Conservation (phyloP, 768 basidiomycete species). For the Trametes cubensis region DNA sequence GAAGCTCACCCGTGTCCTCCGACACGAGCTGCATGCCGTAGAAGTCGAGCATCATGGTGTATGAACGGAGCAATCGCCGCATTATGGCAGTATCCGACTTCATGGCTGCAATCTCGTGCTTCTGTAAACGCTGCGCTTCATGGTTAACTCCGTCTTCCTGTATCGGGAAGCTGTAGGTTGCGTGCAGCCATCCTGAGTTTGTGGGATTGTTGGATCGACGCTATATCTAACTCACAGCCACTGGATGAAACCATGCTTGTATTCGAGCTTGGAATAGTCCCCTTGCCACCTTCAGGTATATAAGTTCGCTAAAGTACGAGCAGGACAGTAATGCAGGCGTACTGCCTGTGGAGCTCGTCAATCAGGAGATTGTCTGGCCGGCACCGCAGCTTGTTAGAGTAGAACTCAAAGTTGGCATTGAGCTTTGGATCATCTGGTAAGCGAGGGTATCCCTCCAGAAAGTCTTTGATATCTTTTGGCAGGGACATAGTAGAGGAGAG, state of each 20-base stretch:
- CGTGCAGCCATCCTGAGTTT: too few relatives aligned
- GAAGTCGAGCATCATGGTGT: slow-evolving; percentile 77
- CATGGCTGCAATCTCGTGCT: slow-evolving; percentile 64
- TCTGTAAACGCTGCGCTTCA: slow-evolving; percentile 65
- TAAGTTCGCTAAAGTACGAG: not conserved
- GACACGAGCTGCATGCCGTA: slow-evolving; percentile 73
- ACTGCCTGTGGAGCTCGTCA: slow-evolving; percentile 66
- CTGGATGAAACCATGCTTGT: slow-evolving; percentile 74
- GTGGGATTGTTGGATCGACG: not conserved
- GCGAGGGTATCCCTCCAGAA: slow-evolving; percentile 57
- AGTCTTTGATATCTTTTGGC: slow-evolving; percentile 59
- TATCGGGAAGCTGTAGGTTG: slow-evolving; percentile 63
- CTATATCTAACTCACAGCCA: slow-evolving; percentile 60
- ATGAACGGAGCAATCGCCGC: slow-evolving; percentile 58
- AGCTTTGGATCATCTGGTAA: slow-evolving; percentile 41
- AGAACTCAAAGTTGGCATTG: slow-evolving; percentile 62
- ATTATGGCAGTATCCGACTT: slow-evolving; percentile 51
- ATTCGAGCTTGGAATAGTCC: slow-evolving; percentile 63
- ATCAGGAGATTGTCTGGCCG: slow-evolving; percentile 63
- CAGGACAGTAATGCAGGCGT: slow-evolving; percentile 13
- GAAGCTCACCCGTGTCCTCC: slow-evolving; percentile 59
- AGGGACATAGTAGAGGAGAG: slow-evolving; percentile 26
- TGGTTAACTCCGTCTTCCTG: slow-evolving; percentile 75
- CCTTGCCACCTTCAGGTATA: slow-evolving; percentile 57
- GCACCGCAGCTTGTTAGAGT: slow-evolving; percentile 57